These are phyloP conservation scores for Vicia sativa DNA, from an alignment of 306 rosid genomes.

Conservation along the genomic window DNA sequence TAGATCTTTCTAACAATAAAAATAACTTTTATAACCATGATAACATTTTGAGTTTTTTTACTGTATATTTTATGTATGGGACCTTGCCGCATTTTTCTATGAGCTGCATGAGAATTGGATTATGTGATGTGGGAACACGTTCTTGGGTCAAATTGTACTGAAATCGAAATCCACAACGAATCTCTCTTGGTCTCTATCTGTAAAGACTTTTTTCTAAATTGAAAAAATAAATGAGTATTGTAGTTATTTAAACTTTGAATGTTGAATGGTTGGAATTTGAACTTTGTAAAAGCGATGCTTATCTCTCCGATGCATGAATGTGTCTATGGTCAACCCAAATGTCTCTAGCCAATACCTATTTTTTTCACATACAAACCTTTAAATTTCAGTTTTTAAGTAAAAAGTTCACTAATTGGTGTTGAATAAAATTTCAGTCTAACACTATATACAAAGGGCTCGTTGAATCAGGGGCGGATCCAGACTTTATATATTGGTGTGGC, in stretches of 20 bases:
- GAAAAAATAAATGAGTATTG: too few relatives aligned
- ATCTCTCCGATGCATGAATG: conserved; percentile 1
- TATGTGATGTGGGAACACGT: conserved; percentile 34
- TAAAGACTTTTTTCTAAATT: too few relatives aligned
- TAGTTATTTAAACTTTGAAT: conserved; percentile 32
- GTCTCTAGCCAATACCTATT: background rate
- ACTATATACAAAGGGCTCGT: too few relatives aligned
- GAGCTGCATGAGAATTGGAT: conserved; percentile 33
- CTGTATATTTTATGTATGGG: too few relatives aligned
- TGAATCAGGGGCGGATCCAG: too few relatives aligned
- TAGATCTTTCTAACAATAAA: too few relatives aligned
- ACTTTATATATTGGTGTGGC: too few relatives aligned
- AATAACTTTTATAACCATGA: too few relatives aligned
- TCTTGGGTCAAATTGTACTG: background rate
- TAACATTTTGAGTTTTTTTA: too few relatives aligned
- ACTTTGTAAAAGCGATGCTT: conserved; percentile 19
- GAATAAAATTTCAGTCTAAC: too few relatives aligned
- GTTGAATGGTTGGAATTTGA: conserved; percentile 38
- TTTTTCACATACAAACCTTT: background rate
- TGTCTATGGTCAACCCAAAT: background rate
- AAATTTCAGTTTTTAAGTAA: background rate
- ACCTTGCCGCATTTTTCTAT: background rate
- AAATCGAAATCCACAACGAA: conserved; percentile 15
- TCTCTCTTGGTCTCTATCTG: too few relatives aligned
- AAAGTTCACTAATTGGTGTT: too few relatives aligned